Percentiles rank a stretch among this genome's conserved stretches.
phyloP scores from a whole-genome alignment of 352 stramenopile genomes.

The Phytophthora pluvialis region DNA sequence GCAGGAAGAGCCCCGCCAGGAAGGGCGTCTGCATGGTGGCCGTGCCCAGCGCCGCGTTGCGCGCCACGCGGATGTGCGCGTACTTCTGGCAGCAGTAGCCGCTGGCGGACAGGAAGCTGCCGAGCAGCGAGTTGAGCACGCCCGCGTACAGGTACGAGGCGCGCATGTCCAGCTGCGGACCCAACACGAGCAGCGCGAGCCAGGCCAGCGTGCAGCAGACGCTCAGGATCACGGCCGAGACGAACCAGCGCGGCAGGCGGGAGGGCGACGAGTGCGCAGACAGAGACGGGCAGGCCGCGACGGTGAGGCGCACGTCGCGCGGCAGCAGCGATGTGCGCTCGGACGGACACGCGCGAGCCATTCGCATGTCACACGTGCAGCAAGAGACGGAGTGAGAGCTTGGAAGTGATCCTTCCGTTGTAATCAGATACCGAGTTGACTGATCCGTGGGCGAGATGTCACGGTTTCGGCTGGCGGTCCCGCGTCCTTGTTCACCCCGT shows the following conservation, averaged over 20 bases:
- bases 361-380: too few relatives aligned
- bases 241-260: constrained; percentile 65
- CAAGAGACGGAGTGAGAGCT: too few relatives aligned
- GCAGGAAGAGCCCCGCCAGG: constrained; percentile 58
- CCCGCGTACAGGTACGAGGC: constrained; percentile 65
- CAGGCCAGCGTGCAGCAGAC: constrained; percentile 54
- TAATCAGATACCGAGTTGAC: too few relatives aligned
- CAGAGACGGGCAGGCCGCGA: neutral
- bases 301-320: constrained; percentile 19
- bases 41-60: constrained; percentile 53
- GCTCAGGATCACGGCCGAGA: constrained; percentile 41
- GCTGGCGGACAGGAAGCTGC: constrained; percentile 78
- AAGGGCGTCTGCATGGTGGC: constrained; percentile 71
- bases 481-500: too few relatives aligned
- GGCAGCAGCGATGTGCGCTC: constrained; percentile 42
- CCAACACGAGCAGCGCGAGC: constrained; percentile 54
- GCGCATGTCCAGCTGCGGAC: constrained; percentile 44
- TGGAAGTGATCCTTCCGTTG: too few relatives aligned
- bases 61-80: constrained; percentile 64
- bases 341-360: constrained; percentile 10
- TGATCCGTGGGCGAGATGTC: too few relatives aligned
- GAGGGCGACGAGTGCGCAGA: constrained; percentile 8
- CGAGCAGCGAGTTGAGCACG: constrained; percentile 77
- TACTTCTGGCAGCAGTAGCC: constrained; percentile 86
- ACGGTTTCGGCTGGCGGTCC: too few relatives aligned